phyloP scores from a whole-genome alignment of 371 early-diverging fungal genomes.

The Enterospora canceri region DNA sequence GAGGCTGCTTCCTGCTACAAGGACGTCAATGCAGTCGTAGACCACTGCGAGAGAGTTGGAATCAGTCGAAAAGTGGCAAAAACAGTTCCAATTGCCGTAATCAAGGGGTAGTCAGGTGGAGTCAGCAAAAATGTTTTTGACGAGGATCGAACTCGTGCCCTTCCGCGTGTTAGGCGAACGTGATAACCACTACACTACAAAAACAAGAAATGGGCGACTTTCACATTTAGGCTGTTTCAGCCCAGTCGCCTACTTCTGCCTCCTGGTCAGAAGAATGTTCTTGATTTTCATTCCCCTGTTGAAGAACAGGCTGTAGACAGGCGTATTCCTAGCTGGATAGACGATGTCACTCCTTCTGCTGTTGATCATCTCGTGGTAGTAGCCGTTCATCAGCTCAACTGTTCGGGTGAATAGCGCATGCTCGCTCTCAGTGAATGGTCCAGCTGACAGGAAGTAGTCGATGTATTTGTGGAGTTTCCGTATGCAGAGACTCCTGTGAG shows the following conservation, averaged over 20 bases:
- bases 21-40: conserved; percentile 54
- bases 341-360: neutral
- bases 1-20: conserved; percentile 54
- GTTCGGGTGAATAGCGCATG: neutral
- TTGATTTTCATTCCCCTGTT: neutral
- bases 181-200: conserved; percentile 34
- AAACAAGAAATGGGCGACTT: too few species aligned
- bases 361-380: neutral
- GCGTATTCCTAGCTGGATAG: neutral
- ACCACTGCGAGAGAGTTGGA: conserved; percentile 36
- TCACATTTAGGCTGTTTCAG: neutral
- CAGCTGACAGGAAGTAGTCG: neutral
- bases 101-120: conserved; percentile 51
- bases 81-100: conserved; percentile 46
- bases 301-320: neutral
- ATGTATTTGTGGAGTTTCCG: neutral
- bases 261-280: neutral
- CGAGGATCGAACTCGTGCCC: conserved; percentile 36
- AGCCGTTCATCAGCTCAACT: neutral
- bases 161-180: conserved; percentile 31
- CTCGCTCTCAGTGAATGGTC: neutral
- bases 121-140: conserved; percentile 22
- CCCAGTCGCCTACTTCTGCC: neutral
- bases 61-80: conserved; percentile 43
- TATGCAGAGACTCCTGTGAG: too few species aligned